Conservation (phyloP, 495 filamentous ascomycete species). For the Tirmania nivea region DNA sequence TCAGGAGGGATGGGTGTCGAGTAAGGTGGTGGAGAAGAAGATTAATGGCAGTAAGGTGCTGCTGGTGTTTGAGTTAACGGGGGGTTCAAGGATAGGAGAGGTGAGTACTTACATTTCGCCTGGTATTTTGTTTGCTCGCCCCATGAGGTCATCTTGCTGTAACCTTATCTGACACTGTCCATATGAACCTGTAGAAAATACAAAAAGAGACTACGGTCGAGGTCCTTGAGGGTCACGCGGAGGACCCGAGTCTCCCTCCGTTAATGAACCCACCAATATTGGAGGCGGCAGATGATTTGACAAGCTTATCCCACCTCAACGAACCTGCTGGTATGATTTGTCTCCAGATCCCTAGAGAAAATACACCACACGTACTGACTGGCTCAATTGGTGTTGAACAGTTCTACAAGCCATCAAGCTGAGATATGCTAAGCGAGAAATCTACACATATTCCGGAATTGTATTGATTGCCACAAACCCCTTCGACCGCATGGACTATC, state of each 20-base stretch:
- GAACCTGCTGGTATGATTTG: conserved; percentile 69
- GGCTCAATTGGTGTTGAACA: conserved; percentile 20
- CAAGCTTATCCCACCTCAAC: conserved; percentile 92
- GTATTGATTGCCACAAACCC: conserved; percentile 97
- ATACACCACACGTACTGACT: too few species aligned
- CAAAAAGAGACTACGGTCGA: conserved; percentile 41
- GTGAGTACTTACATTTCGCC: conserved; percentile 26
- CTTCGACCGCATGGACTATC: conserved; percentile 89
- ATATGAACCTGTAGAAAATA: conserved; percentile 11
- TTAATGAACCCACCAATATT: conserved; percentile 97
- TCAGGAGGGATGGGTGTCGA: conserved; percentile 90
- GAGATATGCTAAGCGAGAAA: conserved; percentile 95
- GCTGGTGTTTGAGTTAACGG: conserved; percentile 67
- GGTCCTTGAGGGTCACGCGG: conserved; percentile 42
- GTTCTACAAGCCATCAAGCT: conserved; percentile 94
- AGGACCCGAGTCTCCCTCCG: conserved; percentile 63
- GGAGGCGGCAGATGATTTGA: conserved; percentile 95
- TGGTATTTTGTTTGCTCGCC: conserved; percentile 1
- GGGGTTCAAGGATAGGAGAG: conserved; percentile 43
- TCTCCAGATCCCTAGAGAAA: not conserved
- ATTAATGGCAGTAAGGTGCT: conserved; percentile 66
- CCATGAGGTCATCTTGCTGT: not conserved
- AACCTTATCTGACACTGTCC: conserved; percentile 11
- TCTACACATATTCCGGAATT: conserved; percentile 98
- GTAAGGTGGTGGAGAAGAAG: conserved; percentile 75